Conservation (phyloP, 352 stramenopile genomes). For the Peronospora tabacina region DNA sequence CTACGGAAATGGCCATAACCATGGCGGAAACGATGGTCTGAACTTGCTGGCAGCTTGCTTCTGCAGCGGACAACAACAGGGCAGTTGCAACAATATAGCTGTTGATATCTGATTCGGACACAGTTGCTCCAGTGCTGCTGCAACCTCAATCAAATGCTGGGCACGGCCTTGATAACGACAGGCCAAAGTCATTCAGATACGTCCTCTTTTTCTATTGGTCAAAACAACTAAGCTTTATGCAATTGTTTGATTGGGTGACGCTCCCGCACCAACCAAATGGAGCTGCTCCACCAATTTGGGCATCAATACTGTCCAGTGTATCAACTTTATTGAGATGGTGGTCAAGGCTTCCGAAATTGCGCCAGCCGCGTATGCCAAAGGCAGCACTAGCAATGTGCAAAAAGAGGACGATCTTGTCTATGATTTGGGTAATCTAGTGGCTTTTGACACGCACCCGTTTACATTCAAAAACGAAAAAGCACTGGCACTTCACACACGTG, state of each 20-base stretch:
- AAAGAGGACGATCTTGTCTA: constrained; percentile 84
- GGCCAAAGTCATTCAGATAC: too few species aligned
- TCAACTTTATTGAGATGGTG: constrained; percentile 36
- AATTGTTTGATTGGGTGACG: constrained; percentile 12
- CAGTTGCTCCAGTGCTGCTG: too few species aligned
- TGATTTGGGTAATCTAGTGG: constrained; percentile 86
- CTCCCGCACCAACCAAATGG: constrained; percentile 17
- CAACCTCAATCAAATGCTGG: background rate
- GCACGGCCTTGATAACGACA: too few species aligned
- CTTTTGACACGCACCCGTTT: constrained; percentile 87
- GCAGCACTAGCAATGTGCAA: constrained; percentile 52
- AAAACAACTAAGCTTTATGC: background rate
- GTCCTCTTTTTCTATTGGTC: background rate
- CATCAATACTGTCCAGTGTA: constrained; percentile 4
- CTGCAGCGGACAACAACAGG: too few species aligned
- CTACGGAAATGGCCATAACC: too few species aligned
- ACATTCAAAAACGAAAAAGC: constrained; percentile 80
- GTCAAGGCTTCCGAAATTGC: constrained; percentile 81
- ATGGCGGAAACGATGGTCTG: too few species aligned
- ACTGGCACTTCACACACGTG: constrained; percentile 81
- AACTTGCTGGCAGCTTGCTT: too few species aligned
- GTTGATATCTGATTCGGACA: too few species aligned
- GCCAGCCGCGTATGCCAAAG: constrained; percentile 56
- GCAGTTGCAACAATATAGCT: too few species aligned
- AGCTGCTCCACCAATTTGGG: constrained; percentile 13